Evolutionary conservation across 163 green algal genomes (phyloP), one percentile per base, ranked within the genome.

Genomic region (Coccomyxa subellipsoidea): DNA sequence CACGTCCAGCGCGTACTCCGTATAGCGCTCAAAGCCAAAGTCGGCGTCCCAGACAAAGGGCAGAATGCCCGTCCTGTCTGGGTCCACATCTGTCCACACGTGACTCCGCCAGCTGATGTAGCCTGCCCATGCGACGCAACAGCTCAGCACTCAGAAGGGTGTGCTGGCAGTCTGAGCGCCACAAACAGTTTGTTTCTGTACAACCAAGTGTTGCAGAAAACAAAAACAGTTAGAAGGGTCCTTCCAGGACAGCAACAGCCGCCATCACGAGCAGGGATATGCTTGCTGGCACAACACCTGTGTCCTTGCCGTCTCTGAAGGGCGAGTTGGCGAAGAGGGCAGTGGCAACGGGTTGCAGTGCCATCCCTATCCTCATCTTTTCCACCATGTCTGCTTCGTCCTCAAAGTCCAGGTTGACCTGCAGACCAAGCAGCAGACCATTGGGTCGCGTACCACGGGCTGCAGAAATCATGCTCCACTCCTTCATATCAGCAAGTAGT

Each of bases 371-470:
- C 7, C 96, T 88, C 88, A 98, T 96, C 89, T 99, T 99, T 80
- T 97, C 88, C 27, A 99, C 88, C 96, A 99, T 99, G 92, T 99
- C 96, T 70, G 79, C 53, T 88, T 99, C 96, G 7, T 83, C 92
- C 83, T 97, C 93, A 89, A 97, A 99, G 89, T 99, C 96, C 69
- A 99, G 89, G 90, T 99, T 99, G 21, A 99, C 94, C 92, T 97
- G 92, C 78, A 84, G 10, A 40, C n/a, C n/a, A n/a, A n/a, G n/a
- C n/a, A n/a, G n/a, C n/a, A n/a, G n/a, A n/a, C n/a, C n/a, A n/a
- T n/a, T n/a, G n/a, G n/a, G n/a, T n/a, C n/a, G n/a, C n/a, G n/a
- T n/a, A n/a, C n/a, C n/a, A n/a, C n/a, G n/a, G n/a, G n/a, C n/a
- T n/a, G n/a, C n/a, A n/a, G n/a, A n/a, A n/a, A n/a, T n/a, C n/a